Percentiles rank a stretch among this genome's conserved stretches.
These are phyloP conservation scores for Cyclotella kingstonii DNA, from an alignment of 108 stramenopile genomes.

Conservation along the genomic window DNA sequence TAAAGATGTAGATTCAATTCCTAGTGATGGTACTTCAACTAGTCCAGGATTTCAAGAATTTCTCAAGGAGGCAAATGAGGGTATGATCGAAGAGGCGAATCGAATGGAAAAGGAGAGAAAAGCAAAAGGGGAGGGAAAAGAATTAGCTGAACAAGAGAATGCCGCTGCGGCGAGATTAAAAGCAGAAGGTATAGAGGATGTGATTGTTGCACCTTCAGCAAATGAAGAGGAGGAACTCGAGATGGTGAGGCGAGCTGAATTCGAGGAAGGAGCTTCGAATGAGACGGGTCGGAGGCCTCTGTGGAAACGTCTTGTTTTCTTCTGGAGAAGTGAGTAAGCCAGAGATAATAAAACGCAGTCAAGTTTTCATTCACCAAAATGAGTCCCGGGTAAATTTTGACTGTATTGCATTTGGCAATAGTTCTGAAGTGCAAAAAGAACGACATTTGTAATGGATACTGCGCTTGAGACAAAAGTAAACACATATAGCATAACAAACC, in stretches of 20 bases:
- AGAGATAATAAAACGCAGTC: too few relatives aligned
- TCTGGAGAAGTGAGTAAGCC: conserved; percentile 48
- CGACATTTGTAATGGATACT: neutral
- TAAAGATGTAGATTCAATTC: conserved; percentile 3
- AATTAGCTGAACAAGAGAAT: conserved; percentile 39
- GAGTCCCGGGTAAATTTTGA: conserved; percentile 36
- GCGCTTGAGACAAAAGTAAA: neutral
- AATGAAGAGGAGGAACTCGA: conserved; percentile 23
- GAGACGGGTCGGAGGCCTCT: conserved; percentile 21
- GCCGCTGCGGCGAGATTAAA: conserved; percentile 19
- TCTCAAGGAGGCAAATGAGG: conserved; percentile 41
- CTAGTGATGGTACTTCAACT: too few relatives aligned
- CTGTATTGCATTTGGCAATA: conserved; percentile 56
- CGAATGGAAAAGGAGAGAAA: conserved; percentile 10
- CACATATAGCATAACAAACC: conserved; percentile 14
- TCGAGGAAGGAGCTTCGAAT: neutral
- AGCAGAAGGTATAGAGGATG: conserved; percentile 33
- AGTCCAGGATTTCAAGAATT: conserved; percentile 40
- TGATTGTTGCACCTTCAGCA: conserved; percentile 31
- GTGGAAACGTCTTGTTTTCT: conserved; percentile 46
- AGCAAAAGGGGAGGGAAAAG: conserved; percentile 28
- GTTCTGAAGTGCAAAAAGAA: conserved; percentile 23
- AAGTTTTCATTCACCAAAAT: too few relatives aligned
- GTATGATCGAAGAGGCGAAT: conserved; percentile 14
- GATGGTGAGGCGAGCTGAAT: too few relatives aligned